Base-by-base conservation (phyloP, 257 asterid species). In the Lycium ferocissimum region DNA sequence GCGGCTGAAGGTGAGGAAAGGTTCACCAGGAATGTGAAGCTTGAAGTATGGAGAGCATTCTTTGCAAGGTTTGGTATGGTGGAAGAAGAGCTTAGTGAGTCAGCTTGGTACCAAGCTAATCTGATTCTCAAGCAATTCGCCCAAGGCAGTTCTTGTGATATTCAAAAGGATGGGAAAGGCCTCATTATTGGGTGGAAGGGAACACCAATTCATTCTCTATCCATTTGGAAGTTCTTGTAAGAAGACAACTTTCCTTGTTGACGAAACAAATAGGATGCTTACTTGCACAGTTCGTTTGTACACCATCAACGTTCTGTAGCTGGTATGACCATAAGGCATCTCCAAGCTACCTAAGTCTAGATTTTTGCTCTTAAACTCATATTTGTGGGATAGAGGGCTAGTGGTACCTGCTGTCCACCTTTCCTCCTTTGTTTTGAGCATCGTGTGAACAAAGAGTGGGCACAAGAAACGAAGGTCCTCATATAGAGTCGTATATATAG, bases 1-100 rank as follows among this genome's bases (percentile, higher is more conserved):
- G 92, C 93, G 26, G 85, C 82, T 0, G 94, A 91, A 20, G 96
- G 90, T 0, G 85, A 88, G n/a, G 87, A 90, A 15, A 86, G 97
- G 85, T 76, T 90, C 66, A 86, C 85, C 6, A 78, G 97, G 80
- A 92, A 86, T 67, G 96, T 91, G 75, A 93, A 84, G 73, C 22
- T 90, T n/a, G 86, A 90, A n/a, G 97, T 93, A 1, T 93, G 97
- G 97, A 91, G 96, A 86, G 92, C 90, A 79, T 93, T 83, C 65
- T 86, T 93, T 1, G 62, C 53, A 70, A 73, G 94, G 84, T 90
- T 91, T 73, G 92, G 95, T 20, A 89, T 92, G 90, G 79, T 38
- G 75, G 94, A 90, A 47, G 80, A 85, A 20, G 93, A 90, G 53
- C 88, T 91, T 13, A 89, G 96, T 78, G 89, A 88, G 81, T 89